These are phyloP conservation scores for Nyssa sinensis DNA, from an alignment of 148 eudicot species.

Conservation along the genomic window DNA sequence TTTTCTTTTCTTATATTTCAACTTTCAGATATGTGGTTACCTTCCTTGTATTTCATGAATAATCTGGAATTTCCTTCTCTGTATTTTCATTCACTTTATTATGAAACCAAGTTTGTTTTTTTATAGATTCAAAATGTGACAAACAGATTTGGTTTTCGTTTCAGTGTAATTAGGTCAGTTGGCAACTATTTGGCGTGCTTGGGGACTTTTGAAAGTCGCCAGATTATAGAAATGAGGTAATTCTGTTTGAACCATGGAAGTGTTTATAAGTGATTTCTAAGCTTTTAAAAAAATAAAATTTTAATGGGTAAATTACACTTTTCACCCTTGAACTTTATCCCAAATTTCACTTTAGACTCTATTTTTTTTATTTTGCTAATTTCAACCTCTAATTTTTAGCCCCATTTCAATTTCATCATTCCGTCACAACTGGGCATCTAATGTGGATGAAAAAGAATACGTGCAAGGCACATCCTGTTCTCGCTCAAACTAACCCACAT, in stretches of 20 bases:
- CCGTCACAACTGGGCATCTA: too few relatives aligned
- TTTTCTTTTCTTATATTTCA: background rate
- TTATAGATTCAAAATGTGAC: background rate
- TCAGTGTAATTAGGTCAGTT: conserved; percentile 16
- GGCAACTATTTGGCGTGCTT: conserved; percentile 21
- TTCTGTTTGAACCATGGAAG: background rate
- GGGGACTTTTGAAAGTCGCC: conserved; percentile 11
- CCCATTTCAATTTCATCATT: too few relatives aligned
- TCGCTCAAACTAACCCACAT: too few relatives aligned
- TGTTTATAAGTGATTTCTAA: too few relatives aligned
- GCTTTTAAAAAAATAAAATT: too few relatives aligned
- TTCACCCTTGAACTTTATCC: too few relatives aligned
- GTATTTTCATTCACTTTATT: background rate
- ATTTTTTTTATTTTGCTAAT: too few relatives aligned
- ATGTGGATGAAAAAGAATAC: too few relatives aligned
- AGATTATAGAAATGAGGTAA: conserved; percentile 35
- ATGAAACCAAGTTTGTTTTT: background rate
- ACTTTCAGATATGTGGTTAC: background rate
- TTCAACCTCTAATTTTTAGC: too few relatives aligned
- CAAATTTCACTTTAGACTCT: too few relatives aligned
- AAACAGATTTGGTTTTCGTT: background rate
- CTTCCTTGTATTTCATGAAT: background rate
- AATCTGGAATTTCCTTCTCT: background rate
- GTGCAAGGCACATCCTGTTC: too few relatives aligned
- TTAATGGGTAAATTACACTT: too few relatives aligned